phyloP scores from a whole-genome alignment of 805 yeast genomes.

The Kuraishia capsulata region DNA sequence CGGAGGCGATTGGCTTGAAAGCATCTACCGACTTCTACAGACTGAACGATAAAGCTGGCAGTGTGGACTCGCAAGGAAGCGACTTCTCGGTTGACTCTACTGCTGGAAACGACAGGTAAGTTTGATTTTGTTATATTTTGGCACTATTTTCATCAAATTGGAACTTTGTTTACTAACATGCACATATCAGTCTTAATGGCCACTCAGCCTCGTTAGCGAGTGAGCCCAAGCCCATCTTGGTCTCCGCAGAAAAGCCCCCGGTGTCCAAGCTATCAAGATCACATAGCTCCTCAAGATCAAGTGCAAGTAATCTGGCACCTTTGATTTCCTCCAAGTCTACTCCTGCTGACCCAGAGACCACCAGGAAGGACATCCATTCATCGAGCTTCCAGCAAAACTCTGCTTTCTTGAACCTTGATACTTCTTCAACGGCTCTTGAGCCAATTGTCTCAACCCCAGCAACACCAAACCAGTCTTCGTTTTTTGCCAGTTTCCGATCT shows the following conservation, averaged over 20 bases:
- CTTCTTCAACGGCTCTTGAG: background rate
- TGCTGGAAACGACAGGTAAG: no score
- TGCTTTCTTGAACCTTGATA: background rate
- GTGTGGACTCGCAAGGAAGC: no score
- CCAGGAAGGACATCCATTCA: slow-evolving; percentile 39
- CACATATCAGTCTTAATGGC: no score
- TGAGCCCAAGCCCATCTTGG: background rate
- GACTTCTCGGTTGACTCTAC: no score
- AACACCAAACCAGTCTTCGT: slow-evolving; percentile 5
- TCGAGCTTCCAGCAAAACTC: background rate
- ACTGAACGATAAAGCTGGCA: no score
- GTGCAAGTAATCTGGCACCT: slow-evolving; percentile 3
- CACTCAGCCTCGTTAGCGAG: no score
- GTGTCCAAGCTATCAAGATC: background rate
- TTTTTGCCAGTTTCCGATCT: slow-evolving; percentile 8
- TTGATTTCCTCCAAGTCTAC: slow-evolving; percentile 21
- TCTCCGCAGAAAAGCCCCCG: background rate
- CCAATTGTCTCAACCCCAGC: background rate
- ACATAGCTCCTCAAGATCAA: background rate
- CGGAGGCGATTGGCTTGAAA: no score
- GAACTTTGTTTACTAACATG: no score
- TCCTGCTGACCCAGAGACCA: slow-evolving; percentile 45
- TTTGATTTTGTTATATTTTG: no score
- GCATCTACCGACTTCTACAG: no score
- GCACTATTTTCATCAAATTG: no score